These are phyloP conservation scores for Penicillium sp. DNA, from an alignment of 2,329 filamentous ascomycete genomes.

Conservation along the genomic window DNA sequence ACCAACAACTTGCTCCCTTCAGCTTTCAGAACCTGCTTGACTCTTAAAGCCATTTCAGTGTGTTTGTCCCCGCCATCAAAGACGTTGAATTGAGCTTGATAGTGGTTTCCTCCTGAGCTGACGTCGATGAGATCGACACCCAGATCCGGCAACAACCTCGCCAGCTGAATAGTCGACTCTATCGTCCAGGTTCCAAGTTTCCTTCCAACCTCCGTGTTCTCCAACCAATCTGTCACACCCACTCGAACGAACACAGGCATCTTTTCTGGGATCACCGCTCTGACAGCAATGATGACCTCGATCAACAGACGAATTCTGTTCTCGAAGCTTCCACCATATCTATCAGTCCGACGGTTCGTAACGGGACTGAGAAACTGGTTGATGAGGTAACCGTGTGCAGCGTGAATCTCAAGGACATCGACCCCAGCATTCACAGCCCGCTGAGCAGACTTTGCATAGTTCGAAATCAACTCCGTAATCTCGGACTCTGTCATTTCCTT, in stretches of 20 bases:
- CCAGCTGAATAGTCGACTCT: not conserved
- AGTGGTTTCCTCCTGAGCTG: not conserved
- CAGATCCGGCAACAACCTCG: not conserved
- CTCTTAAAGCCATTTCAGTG: not conserved
- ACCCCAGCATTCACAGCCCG: slow-evolving; percentile 67
- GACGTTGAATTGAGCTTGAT: not conserved
- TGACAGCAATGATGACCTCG: not conserved
- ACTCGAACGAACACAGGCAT: not conserved
- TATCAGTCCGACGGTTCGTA: slow-evolving; percentile 63
- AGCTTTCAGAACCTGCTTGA: not conserved
- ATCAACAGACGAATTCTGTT: slow-evolving; percentile 34
- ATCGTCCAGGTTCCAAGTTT: slow-evolving; percentile 34
- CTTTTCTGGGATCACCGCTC: not conserved
- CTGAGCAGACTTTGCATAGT: slow-evolving; percentile 59
- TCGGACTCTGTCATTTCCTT: slow-evolving; percentile 60
- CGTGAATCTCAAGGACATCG: slow-evolving; percentile 76
- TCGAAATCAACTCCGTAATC: slow-evolving; percentile 50
- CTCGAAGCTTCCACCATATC: slow-evolving; percentile 50
- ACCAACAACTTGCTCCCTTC: not conserved
- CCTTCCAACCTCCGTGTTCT: slow-evolving; percentile 41
- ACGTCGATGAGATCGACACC: not conserved
- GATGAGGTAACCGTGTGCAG: slow-evolving; percentile 74
- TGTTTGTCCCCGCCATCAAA: not conserved
- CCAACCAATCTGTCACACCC: not conserved
- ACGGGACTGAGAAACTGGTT: slow-evolving; percentile 67